These are phyloP conservation scores for Xylariaceae sp. DNA, from an alignment of 2,329 filamentous ascomycete species.

Conservation along the genomic window DNA sequence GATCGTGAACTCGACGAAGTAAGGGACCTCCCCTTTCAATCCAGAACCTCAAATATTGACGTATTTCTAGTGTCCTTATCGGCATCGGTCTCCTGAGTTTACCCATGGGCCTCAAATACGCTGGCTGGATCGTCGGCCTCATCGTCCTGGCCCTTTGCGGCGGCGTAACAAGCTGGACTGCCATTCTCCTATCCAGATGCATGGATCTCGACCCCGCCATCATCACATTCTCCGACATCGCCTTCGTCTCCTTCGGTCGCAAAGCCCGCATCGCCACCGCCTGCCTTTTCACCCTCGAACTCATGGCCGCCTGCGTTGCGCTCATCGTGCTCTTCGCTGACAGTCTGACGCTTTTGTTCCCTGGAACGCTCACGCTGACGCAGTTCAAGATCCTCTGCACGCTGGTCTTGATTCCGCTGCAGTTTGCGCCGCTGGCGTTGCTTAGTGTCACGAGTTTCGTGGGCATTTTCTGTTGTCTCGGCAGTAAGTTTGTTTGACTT, in stretches of 20 bases:
- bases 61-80: constrained; percentile 60
- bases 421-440: constrained; percentile 75
- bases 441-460: constrained; percentile 88
- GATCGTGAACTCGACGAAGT: constrained; percentile 91
- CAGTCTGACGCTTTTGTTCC: constrained; percentile 73
- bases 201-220: constrained; percentile 79
- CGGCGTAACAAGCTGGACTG: constrained; percentile 76
- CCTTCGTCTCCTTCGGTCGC: constrained; percentile 82
- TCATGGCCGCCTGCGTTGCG: constrained; percentile 83
- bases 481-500: constrained; percentile 57
- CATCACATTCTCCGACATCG: constrained; percentile 91
- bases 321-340: constrained; percentile 63
- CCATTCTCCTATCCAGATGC: constrained; percentile 77
- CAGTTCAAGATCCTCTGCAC: constrained; percentile 85
- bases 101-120: constrained; percentile 80
- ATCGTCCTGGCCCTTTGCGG: constrained; percentile 69
- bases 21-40: constrained; percentile 14
- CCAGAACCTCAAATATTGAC: constrained; percentile 9
- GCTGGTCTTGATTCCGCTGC: constrained; percentile 70
- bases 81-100: constrained; percentile 85
- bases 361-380: constrained; percentile 57
- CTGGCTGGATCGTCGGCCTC: constrained; percentile 82
- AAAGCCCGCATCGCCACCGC: constrained; percentile 77
- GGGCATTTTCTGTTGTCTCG: constrained; percentile 84
- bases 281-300: constrained; percentile 79